Base-by-base conservation (phyloP, 768 basidiomycete genomes). In the Russula ochroleuca region DNA sequence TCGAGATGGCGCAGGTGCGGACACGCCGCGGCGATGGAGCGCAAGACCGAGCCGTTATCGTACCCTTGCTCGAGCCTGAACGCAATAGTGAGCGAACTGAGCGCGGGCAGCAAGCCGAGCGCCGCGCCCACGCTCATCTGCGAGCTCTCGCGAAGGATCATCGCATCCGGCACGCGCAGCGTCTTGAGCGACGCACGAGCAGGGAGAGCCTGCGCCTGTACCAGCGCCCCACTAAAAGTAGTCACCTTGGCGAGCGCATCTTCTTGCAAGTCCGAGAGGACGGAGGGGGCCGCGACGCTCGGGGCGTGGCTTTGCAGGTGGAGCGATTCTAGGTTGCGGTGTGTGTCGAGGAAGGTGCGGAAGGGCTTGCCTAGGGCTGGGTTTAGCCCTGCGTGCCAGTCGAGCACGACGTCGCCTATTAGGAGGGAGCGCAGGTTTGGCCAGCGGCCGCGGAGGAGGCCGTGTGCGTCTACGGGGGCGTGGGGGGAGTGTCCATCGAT, bases 61-160 rank as follows among this genome's bases (percentile, higher is more conserved):
- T 90, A 90, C 5, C 72, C 73, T 69, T 85, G 84, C 69, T 90
- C 86, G 55, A 90, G 79, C 43, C 82, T 80, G 70, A 90, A 90
- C 17, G 82, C 77, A 48, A 90, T 81, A 58, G 80, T 84, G 60
- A 91, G 77, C 45, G 83, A 80, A 14, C 77, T 79, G 28, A 91
- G 78, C 5, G 77, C 76, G 21, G 79, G 79, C 23, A 90, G 69
- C 53, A 79, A 79, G 63, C 81, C 78, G 28, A 91, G 79, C n/a
- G 87, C 75, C 41, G 79, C 78, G 4, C 85, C 81, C 2, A 90
- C 78, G 6, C 82, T 77, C 21, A 86, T 77, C 0, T 85, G 83
- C 6, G 88, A 85, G 14, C 87, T 76, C 64, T 90, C 88, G 40
- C 87, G 83, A 1, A 88, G 83, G 53, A 81, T 75, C 64, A 91